Base-by-base conservation (phyloP, 2,329 filamentous ascomycete species). In the Chaetomiaceae sp. region DNA sequence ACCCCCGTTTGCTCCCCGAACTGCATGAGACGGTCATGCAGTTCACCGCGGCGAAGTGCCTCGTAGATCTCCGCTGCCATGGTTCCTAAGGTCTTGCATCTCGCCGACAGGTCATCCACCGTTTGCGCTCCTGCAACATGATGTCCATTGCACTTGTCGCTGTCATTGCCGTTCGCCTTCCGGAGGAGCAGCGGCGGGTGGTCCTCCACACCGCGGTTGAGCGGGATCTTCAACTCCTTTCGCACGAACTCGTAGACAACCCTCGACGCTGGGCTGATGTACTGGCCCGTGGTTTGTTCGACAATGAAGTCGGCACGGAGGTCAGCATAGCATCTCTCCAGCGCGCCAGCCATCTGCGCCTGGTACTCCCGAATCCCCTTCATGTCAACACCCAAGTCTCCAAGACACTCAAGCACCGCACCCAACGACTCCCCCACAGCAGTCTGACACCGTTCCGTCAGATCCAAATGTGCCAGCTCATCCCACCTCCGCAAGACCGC, bases 1-100 rank as follows among this genome's bases (percentile, higher is more conserved):
- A 55, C 6, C 2, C 45, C 46, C 1, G 19, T 9, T 47, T 83
- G 70, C 79, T 83, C 84, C 60, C 83, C 79, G 65, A 85, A 81
- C 61, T 78, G 73, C 41, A 84, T 71, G 43, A 86, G 79, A 56
- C 84, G 84, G 63, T 84, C 80, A 63, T 84, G 83, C 60, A 83
- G 70, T 79, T 81, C 85, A 50, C 79, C 65, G 58, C 83, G 79
- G 57, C 86, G 72, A 53, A 87, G 76, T 60, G 84, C 83, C 59
- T 79, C 76, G 58, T 84, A 78, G 45, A 86, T 71, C 36, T 80
- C 75, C 59, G 80, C 81, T 32, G 82, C 81, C 47, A 83, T 80
- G 4, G 81, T 81, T 47, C 83, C 83, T 64, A 60, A 45, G 3
- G 51, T 58, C 40, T 35, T 42, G 9, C 29, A 81, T 81, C 63